phyloP scores from a whole-genome alignment of 2,329 filamentous ascomycete genomes.

The Xylaria sp. region DNA sequence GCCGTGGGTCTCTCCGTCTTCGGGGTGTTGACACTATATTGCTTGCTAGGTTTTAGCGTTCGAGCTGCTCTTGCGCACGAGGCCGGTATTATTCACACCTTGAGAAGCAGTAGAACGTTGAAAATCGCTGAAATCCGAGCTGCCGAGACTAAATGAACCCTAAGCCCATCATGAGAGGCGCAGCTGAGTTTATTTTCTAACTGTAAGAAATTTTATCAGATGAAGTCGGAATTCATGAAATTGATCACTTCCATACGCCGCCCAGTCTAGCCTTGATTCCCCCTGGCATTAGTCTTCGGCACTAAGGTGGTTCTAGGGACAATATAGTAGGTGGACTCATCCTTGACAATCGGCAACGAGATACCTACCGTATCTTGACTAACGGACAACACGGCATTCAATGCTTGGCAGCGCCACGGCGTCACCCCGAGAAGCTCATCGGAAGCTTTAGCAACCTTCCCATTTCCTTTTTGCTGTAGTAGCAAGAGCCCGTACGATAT shows the following conservation, averaged over 20 bases:
- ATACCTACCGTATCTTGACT: neutral
- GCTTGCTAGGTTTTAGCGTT: neutral
- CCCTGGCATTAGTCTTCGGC: constrained; percentile 1
- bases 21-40: neutral
- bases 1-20: constrained; percentile 17
- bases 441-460: neutral
- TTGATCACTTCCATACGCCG: neutral
- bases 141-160: neutral
- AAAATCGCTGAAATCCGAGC: neutral
- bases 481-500: neutral
- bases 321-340: constrained; percentile 26
- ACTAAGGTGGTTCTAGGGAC: constrained; percentile 9
- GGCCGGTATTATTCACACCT: neutral
- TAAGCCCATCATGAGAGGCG: neutral
- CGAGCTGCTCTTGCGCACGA: neutral
- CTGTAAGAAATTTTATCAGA: neutral
- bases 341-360: constrained; percentile 20
- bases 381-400: neutral
- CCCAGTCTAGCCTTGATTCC: neutral
- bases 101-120: too few species aligned
- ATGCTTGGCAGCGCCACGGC: constrained; percentile 17
- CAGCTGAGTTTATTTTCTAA: neutral
- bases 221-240: neutral
- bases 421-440: neutral
- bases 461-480: neutral